Conservation (phyloP, 2,329 filamentous ascomycete genomes). For the Verticillium tricorpus region DNA sequence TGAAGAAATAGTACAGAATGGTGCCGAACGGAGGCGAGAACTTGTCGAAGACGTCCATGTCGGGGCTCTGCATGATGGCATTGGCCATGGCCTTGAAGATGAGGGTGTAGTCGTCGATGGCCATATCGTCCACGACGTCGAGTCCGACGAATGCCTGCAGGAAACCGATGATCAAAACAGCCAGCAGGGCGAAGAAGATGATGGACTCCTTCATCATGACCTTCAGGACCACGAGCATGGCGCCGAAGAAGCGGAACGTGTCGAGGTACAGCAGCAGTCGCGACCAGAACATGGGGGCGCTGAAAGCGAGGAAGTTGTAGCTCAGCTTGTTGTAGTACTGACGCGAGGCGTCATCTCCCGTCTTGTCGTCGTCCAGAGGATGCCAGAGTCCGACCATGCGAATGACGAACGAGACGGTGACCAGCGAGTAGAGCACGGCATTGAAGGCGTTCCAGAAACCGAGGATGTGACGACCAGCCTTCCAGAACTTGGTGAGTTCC, state of each 20-base stretch:
- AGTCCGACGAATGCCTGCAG: conserved; percentile 92
- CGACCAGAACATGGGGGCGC: conserved; percentile 95
- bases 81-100: conserved; percentile 82
- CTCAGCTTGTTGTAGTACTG: conserved; percentile 70
- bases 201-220: conserved; percentile 91
- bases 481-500: conserved; percentile 85
- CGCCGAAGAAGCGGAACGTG: conserved; percentile 90
- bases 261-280: conserved; percentile 90
- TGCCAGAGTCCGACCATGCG: conserved; percentile 75
- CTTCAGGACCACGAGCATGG: conserved; percentile 96
- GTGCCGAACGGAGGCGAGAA: conserved; percentile 92
- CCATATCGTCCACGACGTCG: conserved; percentile 73
- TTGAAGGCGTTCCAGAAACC: conserved; percentile 99
- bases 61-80: conserved; percentile 84
- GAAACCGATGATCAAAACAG: conserved; percentile 81
- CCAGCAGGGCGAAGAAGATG: conserved; percentile 90
- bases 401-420: conserved; percentile 73
- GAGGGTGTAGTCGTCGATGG: conserved; percentile 64
- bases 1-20: conserved; percentile 95
- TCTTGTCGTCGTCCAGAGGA: conserved; percentile 20
- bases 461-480: conserved; percentile 85
- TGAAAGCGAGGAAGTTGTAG: conserved; percentile 92
- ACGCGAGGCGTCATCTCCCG: conserved; percentile 45
- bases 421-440: conserved; percentile 69
- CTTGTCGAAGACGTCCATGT: conserved; percentile 82